Conservation (phyloP, 495 filamentous ascomycete species). For the Aspergillus homomorphus region DNA sequence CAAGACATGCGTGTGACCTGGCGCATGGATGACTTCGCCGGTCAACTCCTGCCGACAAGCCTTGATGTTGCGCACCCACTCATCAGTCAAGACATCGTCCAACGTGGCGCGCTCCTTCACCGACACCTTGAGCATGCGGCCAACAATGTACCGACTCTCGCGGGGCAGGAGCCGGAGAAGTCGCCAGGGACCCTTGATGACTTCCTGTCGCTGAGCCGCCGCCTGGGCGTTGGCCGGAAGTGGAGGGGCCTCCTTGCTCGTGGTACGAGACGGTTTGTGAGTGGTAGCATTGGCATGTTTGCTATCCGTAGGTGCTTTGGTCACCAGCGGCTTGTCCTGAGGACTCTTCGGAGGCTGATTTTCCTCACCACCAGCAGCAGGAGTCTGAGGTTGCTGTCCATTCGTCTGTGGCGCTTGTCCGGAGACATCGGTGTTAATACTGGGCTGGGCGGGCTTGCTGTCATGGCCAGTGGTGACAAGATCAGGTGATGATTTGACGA, state of each 20-base stretch:
- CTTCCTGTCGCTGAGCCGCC: slow-evolving; percentile 56
- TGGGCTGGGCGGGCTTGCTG: slow-evolving; percentile 17
- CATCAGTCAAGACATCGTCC: slow-evolving; percentile 78
- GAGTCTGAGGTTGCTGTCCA: slow-evolving; percentile 11
- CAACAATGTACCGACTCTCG: slow-evolving; percentile 85
- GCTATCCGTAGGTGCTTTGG: slow-evolving; percentile 26
- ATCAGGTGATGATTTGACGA: slow-evolving; percentile 38
- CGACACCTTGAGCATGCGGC: slow-evolving; percentile 87
- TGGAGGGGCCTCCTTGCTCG: slow-evolving; percentile 51
- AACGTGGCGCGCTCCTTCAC: slow-evolving; percentile 80
- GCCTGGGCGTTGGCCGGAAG: slow-evolving; percentile 29
- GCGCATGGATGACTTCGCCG: slow-evolving; percentile 51
- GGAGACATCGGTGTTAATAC: slow-evolving; percentile 8
- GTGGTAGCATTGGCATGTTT: slow-evolving; percentile 20
- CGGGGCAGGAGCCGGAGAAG: slow-evolving; percentile 87
- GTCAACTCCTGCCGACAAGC: slow-evolving; percentile 60
- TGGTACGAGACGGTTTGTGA: slow-evolving; percentile 33
- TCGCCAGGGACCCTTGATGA: slow-evolving; percentile 90
- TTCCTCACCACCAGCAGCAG: slow-evolving; percentile 19
- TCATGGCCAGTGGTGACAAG: slow-evolving; percentile 30
- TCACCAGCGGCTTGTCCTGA: slow-evolving; percentile 19
- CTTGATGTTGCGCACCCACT: slow-evolving; percentile 77
- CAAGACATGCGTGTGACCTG: slow-evolving; percentile 59
- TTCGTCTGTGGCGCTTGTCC: slow-evolving; percentile 11
- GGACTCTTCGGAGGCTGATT: slow-evolving; percentile 23